Evolutionary conservation across 1,284 basidiomycete genomes (phyloP).

Genomic region (Microbotryomycetes sp.): DNA sequence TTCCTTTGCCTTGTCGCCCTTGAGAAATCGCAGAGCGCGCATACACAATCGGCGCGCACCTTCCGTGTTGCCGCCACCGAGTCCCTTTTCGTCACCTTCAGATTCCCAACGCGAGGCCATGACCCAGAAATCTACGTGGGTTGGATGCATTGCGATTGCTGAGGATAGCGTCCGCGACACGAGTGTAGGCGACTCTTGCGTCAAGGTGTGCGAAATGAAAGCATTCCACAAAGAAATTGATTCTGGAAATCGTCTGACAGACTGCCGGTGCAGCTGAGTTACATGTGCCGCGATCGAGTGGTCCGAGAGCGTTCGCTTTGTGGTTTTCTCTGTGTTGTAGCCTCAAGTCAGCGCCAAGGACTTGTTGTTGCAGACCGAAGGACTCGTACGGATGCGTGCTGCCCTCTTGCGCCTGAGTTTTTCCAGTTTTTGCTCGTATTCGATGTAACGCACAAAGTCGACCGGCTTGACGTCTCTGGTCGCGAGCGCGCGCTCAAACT

Average conservation of each 20-base stretch:
- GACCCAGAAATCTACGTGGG: constrained; percentile 34
- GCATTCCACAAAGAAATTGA: constrained; percentile 34
- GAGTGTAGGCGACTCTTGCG: constrained; percentile 32
- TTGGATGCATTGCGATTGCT: constrained; percentile 37
- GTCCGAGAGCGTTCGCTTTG: constrained; percentile 34
- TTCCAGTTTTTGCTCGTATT: constrained; percentile 87
- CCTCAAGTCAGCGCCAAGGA: not conserved
- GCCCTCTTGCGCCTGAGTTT: constrained; percentile 64
- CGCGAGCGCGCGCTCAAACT: constrained; percentile 67
- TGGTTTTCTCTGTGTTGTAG: constrained; percentile 18
- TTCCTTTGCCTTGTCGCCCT: constrained; percentile 21
- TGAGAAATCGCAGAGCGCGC: constrained; percentile 35
- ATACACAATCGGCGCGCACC: constrained; percentile 36
- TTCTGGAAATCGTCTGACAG: constrained; percentile 36
- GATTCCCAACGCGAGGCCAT: constrained; percentile 37
- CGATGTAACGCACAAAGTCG: constrained; percentile 84
- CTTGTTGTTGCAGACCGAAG: not conserved
- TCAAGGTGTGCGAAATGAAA: constrained; percentile 33
- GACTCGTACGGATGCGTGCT: constrained; percentile 62
- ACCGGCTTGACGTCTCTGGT: constrained; percentile 31
- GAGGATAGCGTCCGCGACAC: constrained; percentile 34
- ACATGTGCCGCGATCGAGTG: constrained; percentile 38
- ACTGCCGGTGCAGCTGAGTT: constrained; percentile 34
- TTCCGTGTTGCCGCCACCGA: constrained; percentile 37
- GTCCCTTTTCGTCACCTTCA: constrained; percentile 35